phyloP scores from a whole-genome alignment of 768 basidiomycete species.

The Hygrophorus russula region DNA sequence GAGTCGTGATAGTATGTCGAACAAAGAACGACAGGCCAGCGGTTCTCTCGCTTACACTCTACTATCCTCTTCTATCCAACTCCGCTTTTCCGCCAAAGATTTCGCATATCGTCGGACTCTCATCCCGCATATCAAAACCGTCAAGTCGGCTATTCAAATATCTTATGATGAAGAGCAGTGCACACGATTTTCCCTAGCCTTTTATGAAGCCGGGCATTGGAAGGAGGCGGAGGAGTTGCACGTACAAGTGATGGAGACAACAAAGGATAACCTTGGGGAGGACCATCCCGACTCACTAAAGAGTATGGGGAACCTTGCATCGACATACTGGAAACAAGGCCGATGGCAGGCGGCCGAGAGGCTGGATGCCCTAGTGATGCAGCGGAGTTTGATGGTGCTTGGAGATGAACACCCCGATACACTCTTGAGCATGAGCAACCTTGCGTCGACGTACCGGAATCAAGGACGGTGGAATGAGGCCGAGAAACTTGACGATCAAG shows the following conservation, averaged over 20 bases:
- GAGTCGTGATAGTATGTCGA: slow-evolving; percentile 1
- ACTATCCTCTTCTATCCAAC: slow-evolving; percentile 1
- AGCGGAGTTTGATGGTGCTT: not conserved
- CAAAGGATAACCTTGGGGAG: not conserved
- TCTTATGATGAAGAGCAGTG: not conserved
- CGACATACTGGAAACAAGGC: not conserved
- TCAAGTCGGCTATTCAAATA: not conserved
- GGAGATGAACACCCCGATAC: not conserved
- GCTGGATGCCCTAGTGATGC: too few species aligned
- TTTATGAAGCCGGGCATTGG: not conserved
- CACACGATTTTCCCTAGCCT: not conserved
- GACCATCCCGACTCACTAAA: not conserved
- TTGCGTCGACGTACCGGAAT: not conserved
- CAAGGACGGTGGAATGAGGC: slow-evolving; percentile 3
- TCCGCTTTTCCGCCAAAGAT: not conserved
- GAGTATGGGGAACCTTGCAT: not conserved
- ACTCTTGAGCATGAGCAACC: not conserved
- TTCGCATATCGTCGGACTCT: not conserved
- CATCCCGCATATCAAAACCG: slow-evolving; percentile 5
- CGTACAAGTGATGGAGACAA: not conserved
- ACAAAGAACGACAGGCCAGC: not conserved
- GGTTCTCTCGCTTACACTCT: not conserved
- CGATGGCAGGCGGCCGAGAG: too few species aligned
- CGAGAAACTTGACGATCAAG: not conserved
- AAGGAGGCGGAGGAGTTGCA: not conserved